Percentiles rank a stretch among this genome's conserved stretches.
phyloP scores from a whole-genome alignment of 345 rosid genomes.

The Passiflora organensis region DNA sequence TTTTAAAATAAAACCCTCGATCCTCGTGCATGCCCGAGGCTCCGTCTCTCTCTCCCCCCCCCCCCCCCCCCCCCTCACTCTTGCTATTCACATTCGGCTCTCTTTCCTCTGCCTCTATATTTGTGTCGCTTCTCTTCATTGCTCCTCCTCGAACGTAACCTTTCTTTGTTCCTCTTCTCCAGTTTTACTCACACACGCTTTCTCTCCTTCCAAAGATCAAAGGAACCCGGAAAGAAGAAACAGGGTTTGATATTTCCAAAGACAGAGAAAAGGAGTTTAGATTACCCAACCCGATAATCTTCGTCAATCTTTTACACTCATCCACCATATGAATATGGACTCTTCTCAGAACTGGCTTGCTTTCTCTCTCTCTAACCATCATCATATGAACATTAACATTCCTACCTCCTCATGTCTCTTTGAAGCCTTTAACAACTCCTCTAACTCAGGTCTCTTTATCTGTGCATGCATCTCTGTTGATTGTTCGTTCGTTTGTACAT shows the following conservation, averaged over 20 bases:
- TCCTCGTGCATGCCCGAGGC: constrained; percentile 11
- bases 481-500: too few species aligned
- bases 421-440: constrained; percentile 15
- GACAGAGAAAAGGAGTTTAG: not conserved
- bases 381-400: constrained; percentile 6
- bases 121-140: constrained; percentile 15
- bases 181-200: not conserved
- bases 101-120: constrained; percentile 17
- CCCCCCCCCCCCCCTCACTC: not conserved
- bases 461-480: too few species aligned
- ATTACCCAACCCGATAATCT: too few species aligned
- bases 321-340: constrained; percentile 18
- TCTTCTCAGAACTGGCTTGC: constrained; percentile 27
- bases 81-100: not conserved
- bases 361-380: constrained; percentile 22
- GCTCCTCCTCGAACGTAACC: not conserved
- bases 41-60: not conserved
- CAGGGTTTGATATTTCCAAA: constrained; percentile 10
- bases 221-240: not conserved
- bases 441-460: constrained; percentile 3
- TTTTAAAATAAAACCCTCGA: constrained; percentile 11
- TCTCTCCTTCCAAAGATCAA: not conserved
- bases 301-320: too few species aligned
- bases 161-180: too few species aligned
- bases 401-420: constrained; percentile 8